phyloP scores from a whole-genome alignment of 2,329 filamentous ascomycete genomes.

The Aureobasidium sp. region DNA sequence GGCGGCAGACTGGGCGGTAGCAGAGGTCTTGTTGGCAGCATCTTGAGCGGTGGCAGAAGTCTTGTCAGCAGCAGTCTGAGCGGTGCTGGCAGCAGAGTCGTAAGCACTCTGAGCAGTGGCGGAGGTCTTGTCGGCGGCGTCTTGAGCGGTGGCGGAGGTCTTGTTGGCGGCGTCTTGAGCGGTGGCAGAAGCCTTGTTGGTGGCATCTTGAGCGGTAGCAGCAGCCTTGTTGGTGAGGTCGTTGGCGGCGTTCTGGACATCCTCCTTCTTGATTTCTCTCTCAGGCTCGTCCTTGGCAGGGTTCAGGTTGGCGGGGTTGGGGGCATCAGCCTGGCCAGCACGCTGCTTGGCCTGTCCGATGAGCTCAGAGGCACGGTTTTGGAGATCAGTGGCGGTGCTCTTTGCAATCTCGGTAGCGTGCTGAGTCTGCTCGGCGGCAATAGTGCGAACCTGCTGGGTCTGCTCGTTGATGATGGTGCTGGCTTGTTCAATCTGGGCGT shows the following conservation, averaged over 20 bases:
- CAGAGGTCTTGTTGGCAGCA: neutral
- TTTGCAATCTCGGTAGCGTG: conserved; percentile 50
- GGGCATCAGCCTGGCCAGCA: conserved; percentile 17
- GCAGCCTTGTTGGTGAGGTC: conserved; percentile 8
- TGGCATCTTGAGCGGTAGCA: neutral
- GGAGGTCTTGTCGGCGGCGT: neutral
- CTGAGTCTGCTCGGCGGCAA: conserved; percentile 51
- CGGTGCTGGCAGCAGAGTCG: neutral
- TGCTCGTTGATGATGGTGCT: conserved; percentile 48
- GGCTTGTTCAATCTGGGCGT: conserved; percentile 48
- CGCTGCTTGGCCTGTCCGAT: conserved; percentile 32
- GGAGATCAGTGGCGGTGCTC: conserved; percentile 52
- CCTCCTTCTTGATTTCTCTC: conserved; percentile 13
- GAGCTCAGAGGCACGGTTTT: conserved; percentile 50
- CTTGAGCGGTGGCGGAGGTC: conserved; percentile 12
- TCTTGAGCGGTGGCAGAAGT: conserved; percentile 13
- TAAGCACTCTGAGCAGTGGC: neutral
- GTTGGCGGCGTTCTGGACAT: conserved; percentile 17
- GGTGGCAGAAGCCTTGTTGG: conserved; percentile 9
- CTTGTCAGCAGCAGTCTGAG: neutral
- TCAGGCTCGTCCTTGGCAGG: conserved; percentile 12
- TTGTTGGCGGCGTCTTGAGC: neutral
- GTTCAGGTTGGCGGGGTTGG: conserved; percentile 16
- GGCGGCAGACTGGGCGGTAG: neutral
- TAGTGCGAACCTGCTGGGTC: conserved; percentile 49